These are phyloP conservation scores for Phytophthora nicotianae DNA, from an alignment of 352 stramenopile species.

Conservation along the genomic window DNA sequence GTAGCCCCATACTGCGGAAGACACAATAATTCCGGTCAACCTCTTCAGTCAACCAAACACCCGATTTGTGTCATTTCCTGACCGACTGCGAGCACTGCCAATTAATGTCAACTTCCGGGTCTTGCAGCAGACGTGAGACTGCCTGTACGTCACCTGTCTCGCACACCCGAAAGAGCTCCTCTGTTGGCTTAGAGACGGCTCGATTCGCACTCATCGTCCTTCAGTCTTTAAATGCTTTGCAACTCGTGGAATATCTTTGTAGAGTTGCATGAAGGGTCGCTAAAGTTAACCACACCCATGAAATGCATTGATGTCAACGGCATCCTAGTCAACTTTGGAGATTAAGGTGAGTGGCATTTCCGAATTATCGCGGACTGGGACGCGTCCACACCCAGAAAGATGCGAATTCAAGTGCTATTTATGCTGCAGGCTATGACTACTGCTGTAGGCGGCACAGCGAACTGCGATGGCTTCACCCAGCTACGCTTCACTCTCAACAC, in stretches of 20 bases:
- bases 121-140: constrained; percentile 48
- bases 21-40: constrained; percentile 3
- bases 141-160: constrained; percentile 53
- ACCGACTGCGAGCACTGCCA: constrained; percentile 77
- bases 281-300: neutral
- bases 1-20: constrained; percentile 68
- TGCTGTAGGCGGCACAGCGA: neutral
- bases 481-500: constrained; percentile 29
- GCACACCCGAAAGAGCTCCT: constrained; percentile 63
- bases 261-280: neutral
- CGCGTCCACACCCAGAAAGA: neutral
- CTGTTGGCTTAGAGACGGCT: constrained; percentile 57
- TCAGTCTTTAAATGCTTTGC: neutral
- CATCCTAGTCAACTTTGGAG: too few relatives aligned
- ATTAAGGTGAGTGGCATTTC: constrained; percentile 21
- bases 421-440: constrained; percentile 9
- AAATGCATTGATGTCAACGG: neutral
- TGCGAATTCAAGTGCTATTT: constrained; percentile 15
- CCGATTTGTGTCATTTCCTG: neutral
- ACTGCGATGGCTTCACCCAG: constrained; percentile 32
- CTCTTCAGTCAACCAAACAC: neutral
- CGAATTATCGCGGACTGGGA: constrained; percentile 14
- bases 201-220: constrained; percentile 70
- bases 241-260: neutral
- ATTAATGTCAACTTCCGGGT: constrained; percentile 65